Percentiles rank a stretch among this genome's conserved stretches.
These are phyloP conservation scores for Leptosphaerulina australis DNA, from an alignment of 2,329 filamentous ascomycete species.

Conservation along the genomic window DNA sequence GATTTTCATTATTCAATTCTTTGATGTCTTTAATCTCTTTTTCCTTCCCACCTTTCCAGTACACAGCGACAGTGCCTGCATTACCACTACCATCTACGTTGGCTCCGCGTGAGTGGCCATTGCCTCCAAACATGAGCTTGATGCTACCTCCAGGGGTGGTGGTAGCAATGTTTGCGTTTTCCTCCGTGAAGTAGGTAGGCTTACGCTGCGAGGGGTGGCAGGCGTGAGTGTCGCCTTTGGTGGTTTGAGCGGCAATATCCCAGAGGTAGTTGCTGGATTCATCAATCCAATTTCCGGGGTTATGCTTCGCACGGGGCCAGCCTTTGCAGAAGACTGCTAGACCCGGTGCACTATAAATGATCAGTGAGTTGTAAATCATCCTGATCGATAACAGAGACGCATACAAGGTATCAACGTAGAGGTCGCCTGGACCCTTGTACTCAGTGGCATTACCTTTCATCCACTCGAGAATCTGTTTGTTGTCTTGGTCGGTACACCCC, in stretches of 20 bases:
- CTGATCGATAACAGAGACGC: conserved; percentile 1
- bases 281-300: conserved; percentile 33
- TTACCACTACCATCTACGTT: conserved; percentile 29
- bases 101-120: conserved; percentile 33
- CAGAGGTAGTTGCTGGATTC: conserved; percentile 30
- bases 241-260: conserved; percentile 7
- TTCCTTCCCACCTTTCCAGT: conserved; percentile 28
- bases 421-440: conserved; percentile 14
- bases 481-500: conserved; percentile 33
- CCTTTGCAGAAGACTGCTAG: conserved; percentile 30
- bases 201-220: conserved; percentile 27
- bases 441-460: conserved; percentile 27
- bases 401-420: conserved; percentile 15
- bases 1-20: conserved; percentile 27
- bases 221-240: conserved; percentile 19
- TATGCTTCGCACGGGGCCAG: conserved; percentile 31
- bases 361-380: background rate
- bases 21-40: conserved; percentile 29
- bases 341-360: conserved; percentile 21
- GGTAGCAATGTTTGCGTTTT: conserved; percentile 29
- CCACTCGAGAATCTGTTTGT: conserved; percentile 27
- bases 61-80: conserved; percentile 18
- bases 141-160: conserved; percentile 23
- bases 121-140: conserved; percentile 36
- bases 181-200: conserved; percentile 17